Base-by-base conservation (phyloP, 768 basidiomycete genomes). In the Russula emetica region DNA sequence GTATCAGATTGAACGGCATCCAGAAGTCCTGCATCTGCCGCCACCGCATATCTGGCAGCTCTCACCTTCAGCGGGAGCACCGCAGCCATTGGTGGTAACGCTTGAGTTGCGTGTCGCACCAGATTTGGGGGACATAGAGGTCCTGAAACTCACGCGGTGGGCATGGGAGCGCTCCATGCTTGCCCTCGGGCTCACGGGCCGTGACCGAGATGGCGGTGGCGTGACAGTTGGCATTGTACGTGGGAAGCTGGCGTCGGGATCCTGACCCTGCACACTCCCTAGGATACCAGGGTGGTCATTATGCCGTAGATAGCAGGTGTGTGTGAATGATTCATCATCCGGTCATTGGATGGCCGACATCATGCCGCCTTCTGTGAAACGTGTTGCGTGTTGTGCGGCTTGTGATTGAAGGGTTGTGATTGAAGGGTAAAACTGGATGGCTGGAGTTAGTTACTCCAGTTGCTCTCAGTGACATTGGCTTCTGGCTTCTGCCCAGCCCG, bases 21-120 rank as follows among this genome's bases (percentile, higher is more conserved):
- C 92, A 0, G 82, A 89, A 64, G 88, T 97, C 28, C 71, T 90
- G 0, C 90, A 92, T 71, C 81, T 96, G 13, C 87, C 89, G 1
- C 85, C 90, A 13, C 92, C 92, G 1, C 91, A 93, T 66, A 85
- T 95, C 60, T 95, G 92, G 92, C 92, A 94, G 70, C 83, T 95
- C 49, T 81, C 84, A 36, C 73, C 72, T 53, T 73, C 59, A 55
- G 70, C 55, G 40, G 60, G 62, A 4, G 59, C 49, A 7, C 56
- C 70, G 22, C 70, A 63, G 72, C 77, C 73, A n/a, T 77, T 92
- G 63, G 81, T 96, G 16, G 85, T 92, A 34, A 91, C 93, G 34
- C 77, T 95, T 28, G 87, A 92, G 71, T 74, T 92, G 50, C 92
- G 92, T 70, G 88, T 96, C 16, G 75, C 78, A 42, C 73, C 78